Base-by-base conservation (phyloP, 805 yeast species). In the Pichia kluyveri region DNA sequence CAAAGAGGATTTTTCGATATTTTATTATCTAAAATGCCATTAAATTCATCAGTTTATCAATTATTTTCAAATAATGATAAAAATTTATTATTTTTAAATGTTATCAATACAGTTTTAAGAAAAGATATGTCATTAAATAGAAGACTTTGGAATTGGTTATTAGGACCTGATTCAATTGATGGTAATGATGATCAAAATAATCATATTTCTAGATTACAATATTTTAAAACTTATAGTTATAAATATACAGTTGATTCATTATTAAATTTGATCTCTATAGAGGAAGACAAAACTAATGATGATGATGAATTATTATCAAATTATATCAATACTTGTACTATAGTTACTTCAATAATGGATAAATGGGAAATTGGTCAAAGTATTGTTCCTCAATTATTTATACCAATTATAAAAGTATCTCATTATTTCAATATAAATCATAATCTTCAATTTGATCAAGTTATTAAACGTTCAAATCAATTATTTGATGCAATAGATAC, bases 41-140 rank as follows among this genome's bases (percentile, higher is more conserved):
- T 93, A 18, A 73, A 77, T 51, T 79, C 88, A 18, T 73, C 75
- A 0, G 73, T 82, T 2, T 58, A 85, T 28, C 76, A 75, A 42
- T 51, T 80, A 11, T 68, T 79, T 1, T 64, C 78, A 0, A 56
- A 65, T 0, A 66, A 70, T 7, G 96, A 88, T 56, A 73, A 76
- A 43, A 75, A 77, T 51, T 56, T 75, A 31, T 65, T 89, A 38
- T 61, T 88, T 17, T 69, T 82, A 64, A 70, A 80, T 10, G 82
- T 89, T 38, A 75, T 88, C 27, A 65, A 72, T 11, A 80, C 90
- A 0, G 83, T 93, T 3, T 68, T 88, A 41, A 79, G 83, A 41
- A 82, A 82, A 56, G 99, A 93, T 63, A 88, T 93, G 96, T 88
- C 97, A 9, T 72, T 93, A 50, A 93, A 93, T 63, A 75, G 99